These are phyloP conservation scores for Diddensiella santjacobensis DNA, from an alignment of 805 yeast genomes.

Conservation along the genomic window DNA sequence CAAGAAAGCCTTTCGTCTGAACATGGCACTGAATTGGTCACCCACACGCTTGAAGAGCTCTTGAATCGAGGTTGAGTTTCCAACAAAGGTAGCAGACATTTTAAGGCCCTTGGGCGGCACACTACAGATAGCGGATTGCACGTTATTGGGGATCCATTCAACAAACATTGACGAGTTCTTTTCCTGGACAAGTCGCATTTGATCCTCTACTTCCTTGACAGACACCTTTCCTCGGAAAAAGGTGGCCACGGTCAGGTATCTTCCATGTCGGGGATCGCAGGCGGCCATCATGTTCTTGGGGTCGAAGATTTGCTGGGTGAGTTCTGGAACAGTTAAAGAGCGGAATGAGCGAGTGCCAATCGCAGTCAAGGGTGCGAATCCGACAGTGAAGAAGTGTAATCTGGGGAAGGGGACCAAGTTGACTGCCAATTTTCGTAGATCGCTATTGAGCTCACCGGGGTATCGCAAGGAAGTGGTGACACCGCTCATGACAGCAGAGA, in stretches of 20 bases:
- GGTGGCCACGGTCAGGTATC: conserved; percentile 89
- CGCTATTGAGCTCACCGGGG: conserved; percentile 94
- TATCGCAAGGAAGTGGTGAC: conserved; percentile 89
- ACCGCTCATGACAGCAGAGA: conserved; percentile 91
- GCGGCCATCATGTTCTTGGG: conserved; percentile 96
- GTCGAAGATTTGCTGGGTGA: conserved; percentile 91
- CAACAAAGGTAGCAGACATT: conserved; percentile 89
- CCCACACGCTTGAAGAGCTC: conserved; percentile 87
- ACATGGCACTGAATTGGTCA: conserved; percentile 88
- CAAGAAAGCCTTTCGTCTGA: conserved; percentile 88
- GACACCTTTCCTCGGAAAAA: conserved; percentile 93
- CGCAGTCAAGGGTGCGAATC: conserved; percentile 88
- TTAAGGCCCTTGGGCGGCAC: conserved; percentile 83
- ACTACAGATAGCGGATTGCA: conserved; percentile 89
- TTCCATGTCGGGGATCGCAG: conserved; percentile 83
- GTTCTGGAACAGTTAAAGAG: conserved; percentile 81
- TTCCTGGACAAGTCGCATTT: conserved; percentile 78
- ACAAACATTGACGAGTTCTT: conserved; percentile 81
- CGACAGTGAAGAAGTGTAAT: conserved; percentile 92
- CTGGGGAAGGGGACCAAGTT: conserved; percentile 94
- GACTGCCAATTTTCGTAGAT: conserved; percentile 88
- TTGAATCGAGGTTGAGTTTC: conserved; percentile 90
- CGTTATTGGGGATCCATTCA: conserved; percentile 95
- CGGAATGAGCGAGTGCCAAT: conserved; percentile 78
- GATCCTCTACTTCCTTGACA: conserved; percentile 91